These are phyloP conservation scores for Colletotrichum destructivum DNA, from an alignment of 2,329 filamentous ascomycete genomes.

Conservation along the genomic window DNA sequence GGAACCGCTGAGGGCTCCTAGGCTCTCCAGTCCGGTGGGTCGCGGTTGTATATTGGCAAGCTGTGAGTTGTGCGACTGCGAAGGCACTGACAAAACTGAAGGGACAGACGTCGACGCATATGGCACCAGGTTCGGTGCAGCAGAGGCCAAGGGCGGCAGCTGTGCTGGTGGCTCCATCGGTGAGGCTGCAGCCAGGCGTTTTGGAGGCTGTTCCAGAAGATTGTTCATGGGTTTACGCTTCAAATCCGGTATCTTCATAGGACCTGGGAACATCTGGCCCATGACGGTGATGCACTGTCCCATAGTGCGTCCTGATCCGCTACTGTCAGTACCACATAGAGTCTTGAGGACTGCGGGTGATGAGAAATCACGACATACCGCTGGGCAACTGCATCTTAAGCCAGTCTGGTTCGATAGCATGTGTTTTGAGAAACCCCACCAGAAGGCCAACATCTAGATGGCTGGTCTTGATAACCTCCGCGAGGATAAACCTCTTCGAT, in stretches of 20 bases:
- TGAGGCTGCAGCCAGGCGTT: conserved; percentile 48
- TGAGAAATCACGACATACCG: conserved; percentile 53
- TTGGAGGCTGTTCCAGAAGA: conserved; percentile 51
- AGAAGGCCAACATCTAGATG: conserved; percentile 62
- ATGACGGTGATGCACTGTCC: conserved; percentile 61
- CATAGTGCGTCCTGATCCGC: conserved; percentile 60
- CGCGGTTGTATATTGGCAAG: conserved; percentile 45
- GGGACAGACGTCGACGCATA: conserved; percentile 24
- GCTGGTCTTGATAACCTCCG: conserved; percentile 72
- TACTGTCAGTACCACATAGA: conserved; percentile 18
- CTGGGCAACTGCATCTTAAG: conserved; percentile 63
- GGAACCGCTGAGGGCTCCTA: conserved; percentile 13
- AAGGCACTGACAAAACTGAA: conserved; percentile 30
- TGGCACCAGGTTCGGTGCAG: conserved; percentile 15
- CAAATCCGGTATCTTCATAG: conserved; percentile 48
- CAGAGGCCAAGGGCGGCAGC: conserved; percentile 27
- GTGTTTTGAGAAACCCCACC: conserved; percentile 61
- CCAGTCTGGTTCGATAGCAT: conserved; percentile 59
- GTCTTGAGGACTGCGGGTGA: conserved; percentile 4
- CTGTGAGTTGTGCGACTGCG: conserved; percentile 30
- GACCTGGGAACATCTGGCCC: conserved; percentile 55
- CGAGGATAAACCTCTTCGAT: conserved; percentile 69
- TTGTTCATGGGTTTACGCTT: conserved; percentile 57
- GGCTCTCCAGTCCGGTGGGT: conserved; percentile 12
- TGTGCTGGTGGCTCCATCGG: conserved; percentile 34